Evolutionary conservation across 129 eudicot species (phyloP).

Genomic region (Rutidosis leptorrhynchoides): DNA sequence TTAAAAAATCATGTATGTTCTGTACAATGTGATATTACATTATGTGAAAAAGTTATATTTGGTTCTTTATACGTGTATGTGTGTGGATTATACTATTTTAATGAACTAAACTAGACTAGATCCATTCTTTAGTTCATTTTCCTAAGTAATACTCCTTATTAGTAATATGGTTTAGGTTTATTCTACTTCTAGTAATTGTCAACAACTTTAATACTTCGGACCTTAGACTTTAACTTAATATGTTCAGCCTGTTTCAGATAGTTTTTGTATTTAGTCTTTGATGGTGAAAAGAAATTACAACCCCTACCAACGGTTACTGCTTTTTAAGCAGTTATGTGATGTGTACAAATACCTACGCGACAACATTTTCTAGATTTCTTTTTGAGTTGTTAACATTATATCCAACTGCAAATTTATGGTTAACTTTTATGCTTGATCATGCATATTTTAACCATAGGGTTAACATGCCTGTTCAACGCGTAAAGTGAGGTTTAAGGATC

Average conservation of each 20-base stretch:
- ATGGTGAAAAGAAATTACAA: too few relatives aligned
- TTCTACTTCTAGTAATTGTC: neutral
- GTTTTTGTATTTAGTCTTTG: too few relatives aligned
- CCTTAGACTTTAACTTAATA: too few relatives aligned
- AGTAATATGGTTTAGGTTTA: neutral
- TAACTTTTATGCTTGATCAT: too few relatives aligned
- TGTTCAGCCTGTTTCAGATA: too few relatives aligned
- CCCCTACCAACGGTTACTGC: too few relatives aligned
- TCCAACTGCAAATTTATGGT: neutral
- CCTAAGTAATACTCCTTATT: neutral
- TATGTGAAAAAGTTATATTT: too few relatives aligned
- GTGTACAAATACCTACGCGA: neutral
- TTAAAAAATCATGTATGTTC: too few relatives aligned
- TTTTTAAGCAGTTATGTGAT: neutral
- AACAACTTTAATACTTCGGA: neutral
- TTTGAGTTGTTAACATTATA: neutral
- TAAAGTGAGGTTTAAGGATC: too few relatives aligned
- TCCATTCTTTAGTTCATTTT: neutral
- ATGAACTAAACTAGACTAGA: conserved; percentile 4
- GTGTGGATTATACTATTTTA: neutral
- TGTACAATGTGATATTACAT: too few relatives aligned
- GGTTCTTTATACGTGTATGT: neutral
- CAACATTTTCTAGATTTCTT: neutral
- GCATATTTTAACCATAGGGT: too few relatives aligned
- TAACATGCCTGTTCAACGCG: too few relatives aligned